Evolutionary conservation across 164 flowering plant genomes (phyloP), one percentile per base, ranked within the genome.

Genomic region (Pachysandra terminalis): DNA sequence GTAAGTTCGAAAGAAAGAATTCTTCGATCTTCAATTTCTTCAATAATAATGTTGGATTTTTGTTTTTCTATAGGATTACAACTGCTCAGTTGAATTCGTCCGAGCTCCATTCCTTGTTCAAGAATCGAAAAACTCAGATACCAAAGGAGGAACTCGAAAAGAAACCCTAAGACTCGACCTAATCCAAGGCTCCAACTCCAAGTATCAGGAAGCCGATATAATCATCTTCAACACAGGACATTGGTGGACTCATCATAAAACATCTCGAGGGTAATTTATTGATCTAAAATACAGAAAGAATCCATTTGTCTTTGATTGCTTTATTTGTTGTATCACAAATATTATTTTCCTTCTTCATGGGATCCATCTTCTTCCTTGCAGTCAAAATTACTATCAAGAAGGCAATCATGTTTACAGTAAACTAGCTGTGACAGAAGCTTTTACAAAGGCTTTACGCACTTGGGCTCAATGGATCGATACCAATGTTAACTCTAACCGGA

Each of bases 201-300:
- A 53, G 68, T 85, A 85, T 62, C 49, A 56, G 5, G 60, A 82
- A 56, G 87, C 91, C 17, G 87, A 85, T 73, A 65, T 87, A 22
- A 69, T 83, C 35, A 56, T 83, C 68, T 86, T 82, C 80, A 86
- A 86, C 72, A 81, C 90, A 0, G 90, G 82, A 13, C 87, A 86
- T 51, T 85, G 88, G 91, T 87, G 91, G 91, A 87, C 86, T 56
- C 87, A 85, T 67, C 76, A 76, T 48, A 85, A 85, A 69, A 82
- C 85, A 35, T 54, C 32, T 19, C 71, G 69, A 66, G 87, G 86
- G 91, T 87, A 75, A 16, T n/a, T n/a, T n/a, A n/a, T 51, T 68
- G 24, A 10, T 8, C 32, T 7, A 28, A 41, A 45, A 61, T 23
- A 7, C 17, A 10, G 17, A 45, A 15, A 45, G 51, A 45, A 45